Conservation (phyloP, 176 grass and related monocot species). For the Ensete ventricosum region DNA sequence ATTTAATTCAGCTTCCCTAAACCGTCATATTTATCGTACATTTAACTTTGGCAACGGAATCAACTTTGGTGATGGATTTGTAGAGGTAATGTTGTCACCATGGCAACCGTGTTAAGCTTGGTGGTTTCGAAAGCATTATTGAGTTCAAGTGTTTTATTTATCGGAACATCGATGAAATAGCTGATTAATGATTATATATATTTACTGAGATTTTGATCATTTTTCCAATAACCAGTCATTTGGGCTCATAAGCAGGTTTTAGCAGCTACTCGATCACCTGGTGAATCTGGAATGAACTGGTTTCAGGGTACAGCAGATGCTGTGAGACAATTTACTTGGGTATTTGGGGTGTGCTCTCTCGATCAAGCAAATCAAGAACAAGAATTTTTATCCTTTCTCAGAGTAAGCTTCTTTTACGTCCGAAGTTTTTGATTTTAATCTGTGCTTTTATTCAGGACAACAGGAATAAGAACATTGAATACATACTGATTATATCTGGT, state of each 20-base stretch:
- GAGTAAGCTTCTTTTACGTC: not conserved
- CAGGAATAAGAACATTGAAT: slow-evolving; percentile 46
- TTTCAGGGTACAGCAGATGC: slow-evolving; percentile 55
- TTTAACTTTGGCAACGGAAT: slow-evolving; percentile 48
- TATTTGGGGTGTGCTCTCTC: slow-evolving; percentile 36
- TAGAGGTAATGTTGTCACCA: slow-evolving; percentile 32
- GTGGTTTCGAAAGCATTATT: too few species aligned
- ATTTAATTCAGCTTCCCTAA: slow-evolving; percentile 60
- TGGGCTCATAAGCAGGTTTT: slow-evolving; percentile 40
- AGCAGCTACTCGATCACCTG: slow-evolving; percentile 58
- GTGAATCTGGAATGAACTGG: slow-evolving; percentile 58
- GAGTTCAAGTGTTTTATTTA: too few species aligned
- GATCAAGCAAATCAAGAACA: not conserved
- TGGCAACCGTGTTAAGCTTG: too few species aligned
- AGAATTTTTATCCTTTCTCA: not conserved
- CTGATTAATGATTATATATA: not conserved
- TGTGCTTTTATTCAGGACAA: slow-evolving; percentile 26
- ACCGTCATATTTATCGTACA: slow-evolving; percentile 52
- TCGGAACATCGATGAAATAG: too few species aligned
- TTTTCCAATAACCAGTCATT: not conserved
- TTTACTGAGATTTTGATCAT: not conserved
- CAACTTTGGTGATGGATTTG: slow-evolving; percentile 54
- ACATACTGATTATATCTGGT: slow-evolving; percentile 61
- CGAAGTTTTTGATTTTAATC: slow-evolving; percentile 5
- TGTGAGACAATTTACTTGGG: slow-evolving; percentile 69